Base-by-base conservation (phyloP, 306 rosid genomes). In the Amphicarpaea edgeworthii region DNA sequence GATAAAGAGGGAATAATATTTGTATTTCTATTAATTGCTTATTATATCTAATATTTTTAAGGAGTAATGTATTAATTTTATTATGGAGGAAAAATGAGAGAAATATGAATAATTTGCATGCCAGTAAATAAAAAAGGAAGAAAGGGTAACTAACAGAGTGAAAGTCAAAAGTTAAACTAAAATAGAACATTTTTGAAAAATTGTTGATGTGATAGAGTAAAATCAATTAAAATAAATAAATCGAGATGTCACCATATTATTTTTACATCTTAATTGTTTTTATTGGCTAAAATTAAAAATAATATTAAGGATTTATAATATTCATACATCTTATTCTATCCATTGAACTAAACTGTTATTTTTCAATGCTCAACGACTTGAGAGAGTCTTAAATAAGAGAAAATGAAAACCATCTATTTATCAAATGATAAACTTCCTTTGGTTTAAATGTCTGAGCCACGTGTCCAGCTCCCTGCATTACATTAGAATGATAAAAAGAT, bases 401-500 rank as follows among this genome's bases (percentile, higher is more conserved):
- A 77, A 30, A 84, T 59, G 80, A 72, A 58, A 84, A 67, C 85
- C 85, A 84, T 61, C 85, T 84, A 3, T 67, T 50, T 3, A 84
- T 59, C 82, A 84, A 23, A 58, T 76, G 61, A 6, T 72, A 60
- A 76, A 60, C 77, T 77, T 84, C 82, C 53, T 58, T 80, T 5
- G 87, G 85, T 34, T 80, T 84, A 59, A 16, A 84, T 50, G 59
- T 30, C 0, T 84, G 87, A 10, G 87, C 85, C 21, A 84, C 87
- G 72, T 84, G 87, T 51, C 85, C 85, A 32, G 82, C 85, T 2
- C 85, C 87, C 87, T 84, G 77, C 38, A 23, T 46, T 32, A 32
- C 11, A 75, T 17, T 51, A 9, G 1, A 12, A 21, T 17, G 3
- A 12, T 28, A 14, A 69, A 20, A n/a, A 2, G 34, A 15, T 10